Evolutionary conservation across 495 filamentous ascomycete genomes (phyloP).

Genomic region (Aspergillus asperescens): DNA sequence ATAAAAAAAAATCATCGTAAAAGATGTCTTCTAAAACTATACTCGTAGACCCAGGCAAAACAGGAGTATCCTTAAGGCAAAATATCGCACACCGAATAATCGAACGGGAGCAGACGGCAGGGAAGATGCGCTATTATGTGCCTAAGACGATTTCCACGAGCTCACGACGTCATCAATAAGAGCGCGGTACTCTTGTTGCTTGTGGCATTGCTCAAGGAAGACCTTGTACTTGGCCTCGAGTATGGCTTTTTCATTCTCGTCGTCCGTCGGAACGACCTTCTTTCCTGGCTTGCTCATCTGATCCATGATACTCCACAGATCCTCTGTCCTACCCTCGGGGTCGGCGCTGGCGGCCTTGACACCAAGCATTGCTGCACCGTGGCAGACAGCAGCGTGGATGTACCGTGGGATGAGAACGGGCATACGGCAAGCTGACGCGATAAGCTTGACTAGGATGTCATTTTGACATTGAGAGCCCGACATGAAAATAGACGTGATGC

Average conservation of each 20-base stretch:
- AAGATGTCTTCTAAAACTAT: no score
- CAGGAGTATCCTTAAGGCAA: no score
- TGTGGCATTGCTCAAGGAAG: conserved; percentile 60
- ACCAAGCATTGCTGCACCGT: conserved; percentile 94
- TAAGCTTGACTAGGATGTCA: conserved; percentile 79
- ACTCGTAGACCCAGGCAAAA: no score
- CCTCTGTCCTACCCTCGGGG: conserved; percentile 70
- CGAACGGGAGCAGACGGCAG: background rate
- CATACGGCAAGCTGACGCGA: conserved; percentile 85
- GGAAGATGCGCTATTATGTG: no score
- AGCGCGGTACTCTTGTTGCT: conserved; percentile 54
- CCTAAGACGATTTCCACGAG: conserved; percentile 28
- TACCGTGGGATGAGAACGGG: conserved; percentile 89
- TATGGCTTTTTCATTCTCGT: conserved; percentile 69
- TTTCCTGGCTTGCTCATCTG: conserved; percentile 93
- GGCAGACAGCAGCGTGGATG: conserved; percentile 91
- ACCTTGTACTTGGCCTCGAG: conserved; percentile 77
- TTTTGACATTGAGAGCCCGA: conserved; percentile 97
- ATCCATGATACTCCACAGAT: conserved; percentile 94
- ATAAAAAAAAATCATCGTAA: no score
- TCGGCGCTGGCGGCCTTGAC: conserved; percentile 85
- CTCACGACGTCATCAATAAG: conserved; percentile 59
- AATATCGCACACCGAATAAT: no score
- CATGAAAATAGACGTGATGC: conserved; percentile 93
- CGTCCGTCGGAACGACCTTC: conserved; percentile 64